These are phyloP conservation scores for Lentithecium fluviatile DNA, from an alignment of 495 filamentous ascomycete genomes.

Conservation along the genomic window DNA sequence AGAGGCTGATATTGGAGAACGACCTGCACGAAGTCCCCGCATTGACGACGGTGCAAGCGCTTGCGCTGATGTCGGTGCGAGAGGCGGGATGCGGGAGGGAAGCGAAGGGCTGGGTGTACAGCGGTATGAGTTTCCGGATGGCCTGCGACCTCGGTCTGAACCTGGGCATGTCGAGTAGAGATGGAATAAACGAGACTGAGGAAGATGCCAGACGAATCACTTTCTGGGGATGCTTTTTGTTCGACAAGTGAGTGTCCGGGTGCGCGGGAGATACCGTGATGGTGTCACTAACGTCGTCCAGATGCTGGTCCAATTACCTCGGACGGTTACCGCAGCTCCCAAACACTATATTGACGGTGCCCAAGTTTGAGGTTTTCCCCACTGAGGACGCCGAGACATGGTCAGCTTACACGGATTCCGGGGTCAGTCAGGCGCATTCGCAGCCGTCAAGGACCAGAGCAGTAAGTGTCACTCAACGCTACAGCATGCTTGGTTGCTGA, in stretches of 20 bases:
- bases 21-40: constrained; percentile 90
- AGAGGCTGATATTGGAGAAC: constrained; percentile 81
- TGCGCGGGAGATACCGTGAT: not conserved
- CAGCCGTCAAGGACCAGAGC: constrained; percentile 85
- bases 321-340: constrained; percentile 88
- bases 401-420: constrained; percentile 86
- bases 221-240: constrained; percentile 98
- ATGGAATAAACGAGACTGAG: constrained; percentile 73
- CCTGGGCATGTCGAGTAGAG: constrained; percentile 60
- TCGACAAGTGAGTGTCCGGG: constrained; percentile 70
- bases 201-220: constrained; percentile 86
- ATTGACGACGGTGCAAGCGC: constrained; percentile 90
- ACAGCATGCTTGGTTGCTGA: not conserved
- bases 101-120: constrained; percentile 96
- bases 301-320: constrained; percentile 97
- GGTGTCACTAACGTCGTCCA: constrained; percentile 33
- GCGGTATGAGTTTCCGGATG: constrained; percentile 99
- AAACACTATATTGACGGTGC: constrained; percentile 71
- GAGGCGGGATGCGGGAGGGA: constrained; percentile 95
- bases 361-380: constrained; percentile 89
- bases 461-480: constrained; percentile 40
- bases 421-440: constrained; percentile 62
- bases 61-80: constrained; percentile 93
- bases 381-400: constrained; percentile 80
- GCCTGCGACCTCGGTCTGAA: constrained; percentile 91